phyloP scores from a whole-genome alignment of 1,139 yeast genomes.

The Protomyces macrosporus region DNA sequence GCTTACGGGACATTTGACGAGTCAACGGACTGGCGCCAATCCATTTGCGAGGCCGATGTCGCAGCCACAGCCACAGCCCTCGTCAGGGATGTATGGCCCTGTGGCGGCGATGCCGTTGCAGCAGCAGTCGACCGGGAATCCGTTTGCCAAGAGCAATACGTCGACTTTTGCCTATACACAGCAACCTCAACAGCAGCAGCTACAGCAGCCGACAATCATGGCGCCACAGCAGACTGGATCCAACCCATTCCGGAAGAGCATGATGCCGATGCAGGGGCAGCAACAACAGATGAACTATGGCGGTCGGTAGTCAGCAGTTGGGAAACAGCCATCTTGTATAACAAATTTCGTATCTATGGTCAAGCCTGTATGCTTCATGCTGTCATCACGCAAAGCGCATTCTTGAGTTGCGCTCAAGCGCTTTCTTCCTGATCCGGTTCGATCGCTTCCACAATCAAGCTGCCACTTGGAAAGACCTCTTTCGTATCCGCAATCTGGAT shows the following conservation, averaged over 20 bases:
- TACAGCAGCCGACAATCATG: conserved; percentile 8
- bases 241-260: conserved; percentile 32
- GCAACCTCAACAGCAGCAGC: background rate
- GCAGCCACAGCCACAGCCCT: background rate
- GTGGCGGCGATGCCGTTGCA: background rate
- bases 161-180: background rate
- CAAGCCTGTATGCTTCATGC: background rate
- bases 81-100: background rate
- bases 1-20: background rate
- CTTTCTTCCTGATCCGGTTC: conserved; percentile 36
- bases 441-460: conserved; percentile 49
- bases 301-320: background rate
- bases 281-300: background rate
- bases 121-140: conserved; percentile 4
- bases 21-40: conserved; percentile 24
- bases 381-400: background rate
- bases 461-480: conserved; percentile 57
- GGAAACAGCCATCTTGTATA: no score
- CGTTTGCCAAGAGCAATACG: background rate
- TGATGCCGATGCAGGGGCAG: conserved; percentile 20
- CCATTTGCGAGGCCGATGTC: conserved; percentile 4
- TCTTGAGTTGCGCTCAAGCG: background rate
- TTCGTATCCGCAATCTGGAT: conserved; percentile 43
- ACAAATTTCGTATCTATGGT: background rate
- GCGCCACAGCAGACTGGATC: conserved; percentile 31